Conservation (phyloP, 2,329 filamentous ascomycete species). For the Neoarthrinium moseri region DNA sequence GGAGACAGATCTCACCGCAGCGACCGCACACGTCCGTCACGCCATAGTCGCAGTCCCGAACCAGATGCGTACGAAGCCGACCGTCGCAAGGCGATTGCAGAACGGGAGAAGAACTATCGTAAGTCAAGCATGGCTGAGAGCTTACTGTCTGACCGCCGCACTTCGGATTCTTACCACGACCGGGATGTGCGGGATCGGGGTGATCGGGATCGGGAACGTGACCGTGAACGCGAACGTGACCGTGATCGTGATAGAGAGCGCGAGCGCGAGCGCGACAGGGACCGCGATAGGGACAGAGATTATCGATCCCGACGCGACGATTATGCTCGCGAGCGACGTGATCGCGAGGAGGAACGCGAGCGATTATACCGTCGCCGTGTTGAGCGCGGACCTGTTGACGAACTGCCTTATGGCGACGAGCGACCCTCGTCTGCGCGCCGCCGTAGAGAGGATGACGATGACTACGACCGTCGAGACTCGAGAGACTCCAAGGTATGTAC, state of each 20-base stretch:
- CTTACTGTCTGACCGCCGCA: conserved; percentile 53
- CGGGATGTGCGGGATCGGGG: conserved; percentile 39
- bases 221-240: conserved; percentile 42
- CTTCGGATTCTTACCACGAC: conserved; percentile 44
- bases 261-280: conserved; percentile 31
- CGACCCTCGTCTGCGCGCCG: conserved; percentile 66
- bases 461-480: conserved; percentile 61
- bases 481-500: conserved; percentile 64
- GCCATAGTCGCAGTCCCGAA: conserved; percentile 85
- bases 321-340: conserved; percentile 84
- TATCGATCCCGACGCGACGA: conserved; percentile 59
- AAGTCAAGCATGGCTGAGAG: conserved; percentile 71
- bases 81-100: conserved; percentile 86
- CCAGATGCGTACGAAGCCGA: conserved; percentile 94
- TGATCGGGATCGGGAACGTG: conserved; percentile 30
- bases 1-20: conserved; percentile 64
- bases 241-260: conserved; percentile 34
- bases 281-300: conserved; percentile 43
- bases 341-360: conserved; percentile 88
- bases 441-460: conserved; percentile 76
- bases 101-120: conserved; percentile 90
- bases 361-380: conserved; percentile 78
- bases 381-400: conserved; percentile 70
- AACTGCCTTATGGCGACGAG: conserved; percentile 87
- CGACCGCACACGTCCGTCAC: conserved; percentile 49